Evolutionary conservation across 768 basidiomycete species (phyloP), one percentile per base, ranked within the genome.

Genomic region (Phlebiopsis gigantea): DNA sequence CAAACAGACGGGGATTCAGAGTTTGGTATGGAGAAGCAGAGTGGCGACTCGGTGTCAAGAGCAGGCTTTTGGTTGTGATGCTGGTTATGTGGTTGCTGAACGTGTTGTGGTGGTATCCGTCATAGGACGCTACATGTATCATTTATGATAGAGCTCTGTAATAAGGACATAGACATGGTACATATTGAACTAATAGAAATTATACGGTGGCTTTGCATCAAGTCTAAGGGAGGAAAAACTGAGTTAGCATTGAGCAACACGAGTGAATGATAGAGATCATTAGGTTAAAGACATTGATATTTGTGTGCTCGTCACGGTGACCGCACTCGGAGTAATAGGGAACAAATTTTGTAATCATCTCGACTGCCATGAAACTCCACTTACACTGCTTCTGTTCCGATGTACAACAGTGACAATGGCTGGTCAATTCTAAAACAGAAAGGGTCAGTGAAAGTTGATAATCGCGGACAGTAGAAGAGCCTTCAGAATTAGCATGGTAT

Each of bases 401-500:
- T 39, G 53, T 43, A 21, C 39, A 47, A 39, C 2, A 29, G 5
- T 5, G 24, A 44, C 10, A 34, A 49, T 12, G 19, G 15, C n/a
- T n/a, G 39, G 21, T 19, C 46, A 9, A 9, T 12, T 39, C 34
- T 39, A 17, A 39, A 41, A 46, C 49, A 26, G 49, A 44, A 61
- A 57, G 68, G 19, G 55, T 87, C 85, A 88, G 86, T 77, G 87
- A 39, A 34, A 56, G 25, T 41, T 29, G 24, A 5, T 10, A 39
- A 39, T 41, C 34, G 15, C 2, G 10, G 22, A 62, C 60, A 68
- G 14, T 82, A 59, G 46, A 41, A 46, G 56, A 55, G 58, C 62
- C 26, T 64, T 74, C 90, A 92, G 88, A 79, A 91, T 92, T 91
- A 92, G 89, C 89, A 92, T 91, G 89, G 87, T 78, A 68, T 58